Percentiles rank a stretch among this genome's conserved stretches.
These are phyloP conservation scores for Penicillium verhagenii DNA, from an alignment of 495 filamentous ascomycete genomes.

Conservation along the genomic window DNA sequence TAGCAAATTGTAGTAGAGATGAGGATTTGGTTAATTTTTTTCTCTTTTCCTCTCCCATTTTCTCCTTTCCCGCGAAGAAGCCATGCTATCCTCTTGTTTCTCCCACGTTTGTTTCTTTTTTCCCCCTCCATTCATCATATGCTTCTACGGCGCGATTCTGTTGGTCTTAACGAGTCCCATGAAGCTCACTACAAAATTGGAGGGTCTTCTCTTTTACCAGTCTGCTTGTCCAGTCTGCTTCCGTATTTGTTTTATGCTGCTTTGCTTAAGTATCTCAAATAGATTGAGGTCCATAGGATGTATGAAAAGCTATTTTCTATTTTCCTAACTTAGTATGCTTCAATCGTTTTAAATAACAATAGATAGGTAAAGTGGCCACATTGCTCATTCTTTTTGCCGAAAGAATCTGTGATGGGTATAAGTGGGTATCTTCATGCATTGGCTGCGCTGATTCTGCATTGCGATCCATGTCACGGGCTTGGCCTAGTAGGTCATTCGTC, in stretches of 20 bases:
- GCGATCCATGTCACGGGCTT: too few relatives aligned
- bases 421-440: neutral
- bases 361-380: neutral
- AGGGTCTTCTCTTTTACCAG: conserved; percentile 10
- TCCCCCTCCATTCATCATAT: too few relatives aligned
- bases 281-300: conserved; percentile 9
- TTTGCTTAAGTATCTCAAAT: conserved; percentile 9
- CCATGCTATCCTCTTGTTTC: neutral
- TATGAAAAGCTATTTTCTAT: conserved; percentile 1
- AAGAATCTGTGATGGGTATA: neutral
- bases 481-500: too few relatives aligned
- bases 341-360: neutral
- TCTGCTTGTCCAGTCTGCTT: conserved; percentile 13
- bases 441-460: neutral
- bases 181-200: conserved; percentile 20
- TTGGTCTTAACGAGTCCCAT: conserved; percentile 21
- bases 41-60: conserved; percentile 3
- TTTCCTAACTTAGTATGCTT: neutral
- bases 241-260: neutral
- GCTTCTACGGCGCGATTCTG: conserved; percentile 12
- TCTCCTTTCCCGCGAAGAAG: neutral
- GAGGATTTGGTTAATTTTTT: conserved; percentile 19
- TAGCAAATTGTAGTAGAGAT: conserved; percentile 32
- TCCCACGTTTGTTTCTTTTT: conserved; percentile 3
- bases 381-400: too few relatives aligned